Percentiles rank a stretch among this genome's conserved stretches.
These are phyloP conservation scores for Dactylis glomerata DNA, from an alignment of 176 grass and related monocot genomes.

Conservation along the genomic window DNA sequence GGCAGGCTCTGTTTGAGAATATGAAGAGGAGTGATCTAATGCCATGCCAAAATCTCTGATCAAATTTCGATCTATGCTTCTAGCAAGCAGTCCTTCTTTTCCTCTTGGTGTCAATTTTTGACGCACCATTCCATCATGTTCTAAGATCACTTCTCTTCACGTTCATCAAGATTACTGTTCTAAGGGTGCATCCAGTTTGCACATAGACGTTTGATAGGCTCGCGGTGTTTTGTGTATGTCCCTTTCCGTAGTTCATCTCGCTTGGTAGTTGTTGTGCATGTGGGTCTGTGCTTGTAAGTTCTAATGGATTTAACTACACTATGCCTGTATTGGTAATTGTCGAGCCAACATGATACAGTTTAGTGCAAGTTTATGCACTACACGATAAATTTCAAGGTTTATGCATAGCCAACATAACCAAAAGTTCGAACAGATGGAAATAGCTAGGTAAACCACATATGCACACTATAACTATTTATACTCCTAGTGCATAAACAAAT, in stretches of 20 bases:
- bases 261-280: conserved; percentile 19
- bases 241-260: background rate
- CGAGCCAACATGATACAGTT: no score
- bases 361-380: no score
- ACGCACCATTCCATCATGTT: background rate
- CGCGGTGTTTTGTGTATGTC: background rate
- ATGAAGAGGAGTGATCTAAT: conserved; percentile 38
- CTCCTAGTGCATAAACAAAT: no score
- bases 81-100: background rate
- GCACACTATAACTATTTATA: no score
- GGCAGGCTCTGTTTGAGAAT: background rate
- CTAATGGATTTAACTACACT: no score
- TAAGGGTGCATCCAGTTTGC: background rate
- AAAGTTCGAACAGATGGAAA: no score
- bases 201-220: background rate
- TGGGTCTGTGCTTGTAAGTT: background rate
- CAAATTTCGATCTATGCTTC: background rate
- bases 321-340: no score
- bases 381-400: no score
- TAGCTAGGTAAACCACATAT: no score
- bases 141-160: conserved; percentile 34
- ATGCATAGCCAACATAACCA: no score
- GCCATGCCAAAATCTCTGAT: background rate
- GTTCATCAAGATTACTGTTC: background rate
- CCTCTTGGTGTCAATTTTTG: background rate